phyloP scores from a whole-genome alignment of 2,329 filamentous ascomycete genomes.

The Aspergillus phoenicis region DNA sequence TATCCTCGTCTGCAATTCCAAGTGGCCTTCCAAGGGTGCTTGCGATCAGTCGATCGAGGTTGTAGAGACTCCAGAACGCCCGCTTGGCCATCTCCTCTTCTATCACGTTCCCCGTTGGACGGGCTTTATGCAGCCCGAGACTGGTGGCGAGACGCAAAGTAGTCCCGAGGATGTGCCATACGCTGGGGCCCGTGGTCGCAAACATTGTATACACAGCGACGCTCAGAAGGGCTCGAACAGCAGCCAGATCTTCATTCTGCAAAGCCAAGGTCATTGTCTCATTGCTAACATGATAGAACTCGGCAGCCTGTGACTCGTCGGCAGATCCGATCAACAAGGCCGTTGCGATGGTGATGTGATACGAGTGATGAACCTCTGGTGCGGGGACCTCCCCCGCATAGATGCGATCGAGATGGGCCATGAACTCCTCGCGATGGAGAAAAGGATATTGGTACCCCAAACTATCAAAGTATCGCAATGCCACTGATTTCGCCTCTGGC shows the following conservation, averaged over 20 bases:
- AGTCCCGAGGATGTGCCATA: constrained; percentile 44
- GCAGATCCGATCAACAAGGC: constrained; percentile 38
- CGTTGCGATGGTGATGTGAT: constrained; percentile 43
- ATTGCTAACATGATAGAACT: constrained; percentile 41
- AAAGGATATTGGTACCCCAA: constrained; percentile 45
- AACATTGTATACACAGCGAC: constrained; percentile 43
- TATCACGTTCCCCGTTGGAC: constrained; percentile 29
- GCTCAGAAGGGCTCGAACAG: constrained; percentile 40
- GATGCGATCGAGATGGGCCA: constrained; percentile 36
- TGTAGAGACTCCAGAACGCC: constrained; percentile 49
- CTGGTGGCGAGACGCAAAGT: constrained; percentile 43
- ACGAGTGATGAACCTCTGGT: constrained; percentile 38
- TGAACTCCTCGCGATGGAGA: constrained; percentile 38
- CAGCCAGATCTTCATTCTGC: constrained; percentile 43
- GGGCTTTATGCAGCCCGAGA: constrained; percentile 40
- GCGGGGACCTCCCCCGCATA: constrained; percentile 37
- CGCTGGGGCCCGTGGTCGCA: constrained; percentile 40
- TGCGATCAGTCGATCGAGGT: constrained; percentile 46
- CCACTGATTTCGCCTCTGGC: constrained; percentile 38
- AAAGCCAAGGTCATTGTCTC: constrained; percentile 38
- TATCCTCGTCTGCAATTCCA: constrained; percentile 47
- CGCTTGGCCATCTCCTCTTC: constrained; percentile 47
- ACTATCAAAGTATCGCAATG: constrained; percentile 41
- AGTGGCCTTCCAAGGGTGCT: constrained; percentile 44
- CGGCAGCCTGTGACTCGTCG: constrained; percentile 33